phyloP scores from a whole-genome alignment of 1,139 yeast genomes.

The Geotrichum fermentans region DNA sequence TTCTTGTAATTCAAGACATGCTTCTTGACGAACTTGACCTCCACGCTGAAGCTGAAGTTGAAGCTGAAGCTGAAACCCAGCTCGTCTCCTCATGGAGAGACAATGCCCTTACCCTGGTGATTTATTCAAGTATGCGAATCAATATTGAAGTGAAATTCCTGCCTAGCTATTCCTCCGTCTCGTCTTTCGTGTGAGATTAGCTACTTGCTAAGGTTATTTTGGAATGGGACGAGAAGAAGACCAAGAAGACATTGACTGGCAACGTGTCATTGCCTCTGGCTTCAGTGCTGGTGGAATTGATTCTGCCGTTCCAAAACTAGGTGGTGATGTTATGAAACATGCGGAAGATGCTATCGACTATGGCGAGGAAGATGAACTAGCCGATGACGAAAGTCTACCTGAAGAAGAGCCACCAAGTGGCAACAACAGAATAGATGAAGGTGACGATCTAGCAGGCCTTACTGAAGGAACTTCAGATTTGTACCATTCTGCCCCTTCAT shows the following conservation, averaged over 20 bases:
- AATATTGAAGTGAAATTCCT: no score
- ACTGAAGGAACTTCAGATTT: slow-evolving; percentile 4
- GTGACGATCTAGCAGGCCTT: slow-evolving; percentile 25
- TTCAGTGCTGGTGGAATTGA: slow-evolving; percentile 26
- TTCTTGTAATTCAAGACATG: no score
- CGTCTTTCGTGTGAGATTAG: no score
- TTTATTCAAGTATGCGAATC: no score
- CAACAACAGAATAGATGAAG: slow-evolving; percentile 29
- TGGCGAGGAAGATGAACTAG: slow-evolving; percentile 91
- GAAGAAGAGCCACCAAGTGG: slow-evolving; percentile 39
- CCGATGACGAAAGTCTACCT: slow-evolving; percentile 64
- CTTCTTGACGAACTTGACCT: no score
- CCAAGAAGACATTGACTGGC: slow-evolving; percentile 29
- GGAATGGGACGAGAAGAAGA: slow-evolving; percentile 11
- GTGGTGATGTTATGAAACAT: slow-evolving; percentile 48
- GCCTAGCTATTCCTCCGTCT: no score
- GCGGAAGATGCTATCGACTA: slow-evolving; percentile 94
- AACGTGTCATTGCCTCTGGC: slow-evolving; percentile 27
- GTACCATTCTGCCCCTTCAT: neutral
- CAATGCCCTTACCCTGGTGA: no score
- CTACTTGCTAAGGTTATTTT: no score
- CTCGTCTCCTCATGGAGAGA: no score
- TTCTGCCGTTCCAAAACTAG: slow-evolving; percentile 25
- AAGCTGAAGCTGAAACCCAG: no score
- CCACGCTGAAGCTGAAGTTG: no score